These are phyloP conservation scores for Prunus campanulata DNA, from an alignment of 306 rosid genomes.

Conservation along the genomic window DNA sequence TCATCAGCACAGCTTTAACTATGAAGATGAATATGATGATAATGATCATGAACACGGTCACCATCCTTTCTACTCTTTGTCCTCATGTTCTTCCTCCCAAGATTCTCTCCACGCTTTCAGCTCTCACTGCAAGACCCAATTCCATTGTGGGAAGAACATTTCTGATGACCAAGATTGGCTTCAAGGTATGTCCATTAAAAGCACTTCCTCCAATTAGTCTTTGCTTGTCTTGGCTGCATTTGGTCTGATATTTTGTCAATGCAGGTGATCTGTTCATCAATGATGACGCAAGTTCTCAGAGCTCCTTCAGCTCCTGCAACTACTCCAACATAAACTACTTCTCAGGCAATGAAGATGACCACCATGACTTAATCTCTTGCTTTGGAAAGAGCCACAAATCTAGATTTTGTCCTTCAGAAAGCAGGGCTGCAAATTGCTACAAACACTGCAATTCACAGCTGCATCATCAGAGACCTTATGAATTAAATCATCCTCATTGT, in stretches of 20 bases:
- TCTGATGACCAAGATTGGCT: slow-evolving; percentile 34
- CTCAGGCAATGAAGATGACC: slow-evolving; percentile 50
- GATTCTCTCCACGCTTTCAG: slow-evolving; percentile 40
- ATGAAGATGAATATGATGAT: slow-evolving; percentile 38
- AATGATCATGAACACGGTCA: slow-evolving; percentile 21
- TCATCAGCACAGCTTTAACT: slow-evolving; percentile 56
- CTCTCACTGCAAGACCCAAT: slow-evolving; percentile 33
- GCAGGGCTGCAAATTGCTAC: slow-evolving; percentile 11
- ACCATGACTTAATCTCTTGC: slow-evolving; percentile 1
- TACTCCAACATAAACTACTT: slow-evolving; percentile 44
- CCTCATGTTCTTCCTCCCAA: slow-evolving; percentile 53
- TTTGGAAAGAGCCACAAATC: slow-evolving; percentile 31
- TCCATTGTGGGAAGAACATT: slow-evolving; percentile 14
- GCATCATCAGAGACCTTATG: slow-evolving; percentile 11
- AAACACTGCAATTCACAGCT: slow-evolving; percentile 11
- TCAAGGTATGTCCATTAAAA: slow-evolving; percentile 38
- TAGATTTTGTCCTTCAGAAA: slow-evolving; percentile 63
- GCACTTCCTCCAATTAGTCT: background rate
- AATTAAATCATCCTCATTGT: slow-evolving; percentile 2
- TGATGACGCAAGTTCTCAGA: slow-evolving; percentile 54
- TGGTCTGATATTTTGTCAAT: background rate
- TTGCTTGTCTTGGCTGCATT: background rate
- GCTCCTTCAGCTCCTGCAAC: slow-evolving; percentile 59
- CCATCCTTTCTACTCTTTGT: slow-evolving; percentile 47
- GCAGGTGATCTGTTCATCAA: slow-evolving; percentile 43